These are phyloP conservation scores for Brettanomyces custersianus DNA, from an alignment of 805 yeast genomes.

Conservation along the genomic window DNA sequence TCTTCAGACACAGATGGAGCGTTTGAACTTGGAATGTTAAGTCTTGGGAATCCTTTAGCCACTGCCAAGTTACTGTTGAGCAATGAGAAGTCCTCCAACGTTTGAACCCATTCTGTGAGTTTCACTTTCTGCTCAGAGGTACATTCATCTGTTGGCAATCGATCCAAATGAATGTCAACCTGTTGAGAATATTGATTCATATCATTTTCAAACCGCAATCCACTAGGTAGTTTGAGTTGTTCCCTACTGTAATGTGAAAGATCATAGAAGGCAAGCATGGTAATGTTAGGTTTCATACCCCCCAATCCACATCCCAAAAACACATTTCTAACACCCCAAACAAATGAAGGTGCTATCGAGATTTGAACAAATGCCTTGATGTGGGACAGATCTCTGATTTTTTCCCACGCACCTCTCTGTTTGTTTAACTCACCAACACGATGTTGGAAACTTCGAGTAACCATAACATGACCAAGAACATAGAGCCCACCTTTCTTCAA, in stretches of 20 bases:
- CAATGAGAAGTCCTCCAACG: constrained; percentile 80
- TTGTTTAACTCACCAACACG: constrained; percentile 60
- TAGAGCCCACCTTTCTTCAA: constrained; percentile 93
- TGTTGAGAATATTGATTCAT: constrained; percentile 17
- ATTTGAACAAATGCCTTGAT: constrained; percentile 94
- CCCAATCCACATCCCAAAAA: constrained; percentile 94
- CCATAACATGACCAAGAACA: constrained; percentile 84
- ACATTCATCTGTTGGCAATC: constrained; percentile 53
- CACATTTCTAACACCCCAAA: constrained; percentile 94
- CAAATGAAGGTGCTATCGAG: constrained; percentile 74
- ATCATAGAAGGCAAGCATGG: constrained; percentile 86
- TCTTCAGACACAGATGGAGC: constrained; percentile 22
- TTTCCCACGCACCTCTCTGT: constrained; percentile 77
- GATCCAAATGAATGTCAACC: constrained; percentile 13
- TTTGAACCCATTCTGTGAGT: constrained; percentile 81
- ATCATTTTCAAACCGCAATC: constrained; percentile 18
- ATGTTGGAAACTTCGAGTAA: constrained; percentile 51
- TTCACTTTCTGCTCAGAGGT: constrained; percentile 61
- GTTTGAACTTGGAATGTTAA: constrained; percentile 51
- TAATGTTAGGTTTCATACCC: constrained; percentile 95
- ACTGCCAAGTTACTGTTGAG: constrained; percentile 90
- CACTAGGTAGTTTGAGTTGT: constrained; percentile 10
- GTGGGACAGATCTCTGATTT: constrained; percentile 65
- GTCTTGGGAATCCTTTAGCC: constrained; percentile 72
- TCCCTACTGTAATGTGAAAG: constrained; percentile 22